Evolutionary conservation across 2,329 filamentous ascomycete species (phyloP).

Genomic region (Penicillium paneum): DNA sequence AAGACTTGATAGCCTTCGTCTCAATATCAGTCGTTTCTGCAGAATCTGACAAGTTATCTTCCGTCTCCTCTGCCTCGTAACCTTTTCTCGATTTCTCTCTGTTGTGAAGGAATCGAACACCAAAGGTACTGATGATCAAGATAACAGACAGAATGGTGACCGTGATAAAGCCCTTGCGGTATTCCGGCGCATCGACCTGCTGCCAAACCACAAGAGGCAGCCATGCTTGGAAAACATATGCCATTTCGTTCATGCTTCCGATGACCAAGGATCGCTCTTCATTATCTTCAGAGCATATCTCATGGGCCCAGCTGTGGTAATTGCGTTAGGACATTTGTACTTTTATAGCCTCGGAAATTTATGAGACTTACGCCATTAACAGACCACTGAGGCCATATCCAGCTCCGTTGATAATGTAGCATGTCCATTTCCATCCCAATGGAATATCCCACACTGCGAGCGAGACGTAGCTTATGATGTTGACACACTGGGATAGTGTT

Average conservation of each 20-base stretch:
- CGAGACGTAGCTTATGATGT: conserved; percentile 45
- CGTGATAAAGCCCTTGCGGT: conserved; percentile 60
- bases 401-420: conserved; percentile 54
- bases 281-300: conserved; percentile 55
- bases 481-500: conserved; percentile 27
- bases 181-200: conserved; percentile 60
- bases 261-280: conserved; percentile 67
- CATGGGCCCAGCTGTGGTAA: conserved; percentile 48
- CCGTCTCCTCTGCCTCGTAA: background rate
- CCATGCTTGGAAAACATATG: conserved; percentile 68
- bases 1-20: conserved; percentile 1
- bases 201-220: conserved; percentile 65
- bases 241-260: conserved; percentile 66
- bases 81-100: conserved; percentile 1
- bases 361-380: conserved; percentile 46
- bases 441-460: conserved; percentile 52
- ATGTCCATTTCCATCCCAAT: conserved; percentile 60
- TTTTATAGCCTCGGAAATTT: background rate
- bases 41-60: conserved; percentile 2
- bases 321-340: conserved; percentile 3
- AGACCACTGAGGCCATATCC: conserved; percentile 50
- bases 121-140: conserved; percentile 52
- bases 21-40: background rate
- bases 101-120: conserved; percentile 32
- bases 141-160: conserved; percentile 49